Evolutionary conservation across 73 alveolate genomes (phyloP).

Genomic region (Loxodes magnus): DNA sequence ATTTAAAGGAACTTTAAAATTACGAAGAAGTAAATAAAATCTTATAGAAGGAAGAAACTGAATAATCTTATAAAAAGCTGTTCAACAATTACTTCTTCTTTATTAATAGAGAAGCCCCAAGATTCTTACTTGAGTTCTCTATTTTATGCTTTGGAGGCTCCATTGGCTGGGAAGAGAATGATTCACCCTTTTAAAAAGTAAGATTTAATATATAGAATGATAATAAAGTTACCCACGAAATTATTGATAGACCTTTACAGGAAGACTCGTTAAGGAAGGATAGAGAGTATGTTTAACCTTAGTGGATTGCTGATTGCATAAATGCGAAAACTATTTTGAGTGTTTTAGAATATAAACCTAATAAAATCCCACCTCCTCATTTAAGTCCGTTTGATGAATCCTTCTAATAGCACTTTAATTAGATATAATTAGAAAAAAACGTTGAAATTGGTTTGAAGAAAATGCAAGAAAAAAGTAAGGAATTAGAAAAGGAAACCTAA

Average conservation of each 20-base stretch:
- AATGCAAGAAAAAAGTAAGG: conserved; percentile 20
- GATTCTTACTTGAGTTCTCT: conserved; percentile 53
- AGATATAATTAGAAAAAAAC: conserved; percentile 43
- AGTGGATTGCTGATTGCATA: conserved; percentile 86
- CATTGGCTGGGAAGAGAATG: conserved; percentile 40
- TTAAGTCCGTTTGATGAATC: conserved; percentile 78
- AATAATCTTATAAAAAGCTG: conserved; percentile 37
- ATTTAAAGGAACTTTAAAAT: conserved; percentile 39
- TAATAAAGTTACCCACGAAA: conserved; percentile 78
- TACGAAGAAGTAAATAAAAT: conserved; percentile 63
- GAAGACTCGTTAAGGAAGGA: conserved; percentile 43
- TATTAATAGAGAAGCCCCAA: conserved; percentile 79
- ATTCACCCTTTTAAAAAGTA: conserved; percentile 10
- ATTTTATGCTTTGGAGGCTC: conserved; percentile 81
- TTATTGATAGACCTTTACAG: conserved; percentile 78
- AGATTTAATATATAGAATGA: conserved; percentile 31
- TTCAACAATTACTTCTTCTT: conserved; percentile 47
- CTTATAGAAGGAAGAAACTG: conserved; percentile 48
- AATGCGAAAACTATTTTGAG: conserved; percentile 38
- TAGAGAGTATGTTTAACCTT: conserved; percentile 91
- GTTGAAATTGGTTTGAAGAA: conserved; percentile 22
- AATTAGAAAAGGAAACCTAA: conserved; percentile 31
- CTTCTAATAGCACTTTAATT: conserved; percentile 18
- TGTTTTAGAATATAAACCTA: conserved; percentile 62
- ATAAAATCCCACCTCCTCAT: conserved; percentile 77